Evolutionary conservation across 202 grass and related monocot genomes (phyloP).

Genomic region (Brachypodium distachyon): DNA sequence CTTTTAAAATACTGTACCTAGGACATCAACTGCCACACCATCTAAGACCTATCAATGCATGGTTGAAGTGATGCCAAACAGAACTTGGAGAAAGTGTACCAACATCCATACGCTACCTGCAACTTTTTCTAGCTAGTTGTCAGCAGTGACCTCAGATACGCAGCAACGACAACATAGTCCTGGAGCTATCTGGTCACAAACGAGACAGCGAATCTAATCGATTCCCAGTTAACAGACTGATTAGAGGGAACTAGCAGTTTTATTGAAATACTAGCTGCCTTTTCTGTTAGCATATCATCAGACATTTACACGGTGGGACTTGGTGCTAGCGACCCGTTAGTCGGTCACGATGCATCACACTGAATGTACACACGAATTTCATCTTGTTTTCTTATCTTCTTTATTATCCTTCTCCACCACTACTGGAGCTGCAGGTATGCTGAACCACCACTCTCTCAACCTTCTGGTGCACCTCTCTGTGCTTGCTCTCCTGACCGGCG

Average conservation of each 20-base stretch:
- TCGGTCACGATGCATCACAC: neutral
- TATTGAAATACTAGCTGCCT: neutral
- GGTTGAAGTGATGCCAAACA: too few relatives aligned
- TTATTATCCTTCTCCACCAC: conserved; percentile 62
- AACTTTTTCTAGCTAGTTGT: too few relatives aligned
- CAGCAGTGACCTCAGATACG: too few relatives aligned
- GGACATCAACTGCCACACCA: too few relatives aligned
- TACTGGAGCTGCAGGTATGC: conserved; percentile 87
- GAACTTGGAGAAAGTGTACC: too few relatives aligned
- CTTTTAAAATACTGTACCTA: too few relatives aligned
- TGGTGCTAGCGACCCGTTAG: neutral
- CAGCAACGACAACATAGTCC: too few relatives aligned
- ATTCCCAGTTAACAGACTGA: neutral
- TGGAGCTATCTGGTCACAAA: too few relatives aligned
- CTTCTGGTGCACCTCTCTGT: conserved; percentile 85
- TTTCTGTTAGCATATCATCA: neutral
- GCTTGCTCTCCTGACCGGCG: conserved; percentile 58
- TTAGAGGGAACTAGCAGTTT: neutral
- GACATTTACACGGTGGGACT: conserved; percentile 15
- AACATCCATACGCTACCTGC: too few relatives aligned
- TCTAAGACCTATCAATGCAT: too few relatives aligned
- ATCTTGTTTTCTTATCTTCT: conserved; percentile 83
- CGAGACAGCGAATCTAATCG: neutral
- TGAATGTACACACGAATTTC: conserved; percentile 21
- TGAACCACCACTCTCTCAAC: conserved; percentile 96